Percentiles rank a stretch among this genome's conserved stretches.
Conservation (phyloP, 768 basidiomycete species). For the Suillus bovinus region DNA sequence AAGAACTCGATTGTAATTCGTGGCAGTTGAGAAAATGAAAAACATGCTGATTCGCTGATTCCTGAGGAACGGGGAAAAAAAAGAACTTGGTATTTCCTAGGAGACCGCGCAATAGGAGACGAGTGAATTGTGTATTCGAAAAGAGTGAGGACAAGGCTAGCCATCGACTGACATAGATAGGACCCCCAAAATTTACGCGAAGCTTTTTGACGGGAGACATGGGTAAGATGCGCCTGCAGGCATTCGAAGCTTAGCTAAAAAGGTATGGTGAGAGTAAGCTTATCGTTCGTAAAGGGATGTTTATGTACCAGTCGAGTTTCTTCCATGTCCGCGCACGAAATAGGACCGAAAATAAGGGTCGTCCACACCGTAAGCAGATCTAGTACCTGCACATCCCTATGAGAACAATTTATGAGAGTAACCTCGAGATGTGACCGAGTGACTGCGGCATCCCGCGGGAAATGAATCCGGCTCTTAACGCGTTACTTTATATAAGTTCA, state of each 20-base stretch:
- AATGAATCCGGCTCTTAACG: slow-evolving; percentile 17
- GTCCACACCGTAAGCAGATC: slow-evolving; percentile 13
- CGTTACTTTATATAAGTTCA: slow-evolving; percentile 23
- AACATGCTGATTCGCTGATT: background rate
- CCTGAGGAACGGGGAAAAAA: background rate
- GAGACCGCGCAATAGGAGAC: slow-evolving; percentile 29
- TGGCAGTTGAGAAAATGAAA: slow-evolving; percentile 3
- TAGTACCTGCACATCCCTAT: slow-evolving; percentile 18
- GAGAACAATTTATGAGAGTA: slow-evolving; percentile 21
- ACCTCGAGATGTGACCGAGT: slow-evolving; percentile 13
- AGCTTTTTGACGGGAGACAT: slow-evolving; percentile 22
- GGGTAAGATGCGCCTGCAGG: slow-evolving; percentile 18
- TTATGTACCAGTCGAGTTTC: slow-evolving; percentile 15
- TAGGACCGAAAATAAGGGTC: slow-evolving; percentile 18
- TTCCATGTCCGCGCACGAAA: slow-evolving; percentile 12
- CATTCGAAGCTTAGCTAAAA: slow-evolving; percentile 21
- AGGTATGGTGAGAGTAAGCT: slow-evolving; percentile 14
- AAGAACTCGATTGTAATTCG: background rate
- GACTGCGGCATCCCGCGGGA: slow-evolving; percentile 22
- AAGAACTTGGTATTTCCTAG: slow-evolving; percentile 22
- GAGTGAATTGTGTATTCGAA: too few species aligned
- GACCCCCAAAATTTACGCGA: slow-evolving; percentile 35
- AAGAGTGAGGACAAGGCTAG: too few species aligned
- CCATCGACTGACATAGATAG: background rate
- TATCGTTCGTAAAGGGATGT: slow-evolving; percentile 17